These are phyloP conservation scores for Fusarium sp. DNA, from an alignment of 2,329 filamentous ascomycete species.

Conservation along the genomic window DNA sequence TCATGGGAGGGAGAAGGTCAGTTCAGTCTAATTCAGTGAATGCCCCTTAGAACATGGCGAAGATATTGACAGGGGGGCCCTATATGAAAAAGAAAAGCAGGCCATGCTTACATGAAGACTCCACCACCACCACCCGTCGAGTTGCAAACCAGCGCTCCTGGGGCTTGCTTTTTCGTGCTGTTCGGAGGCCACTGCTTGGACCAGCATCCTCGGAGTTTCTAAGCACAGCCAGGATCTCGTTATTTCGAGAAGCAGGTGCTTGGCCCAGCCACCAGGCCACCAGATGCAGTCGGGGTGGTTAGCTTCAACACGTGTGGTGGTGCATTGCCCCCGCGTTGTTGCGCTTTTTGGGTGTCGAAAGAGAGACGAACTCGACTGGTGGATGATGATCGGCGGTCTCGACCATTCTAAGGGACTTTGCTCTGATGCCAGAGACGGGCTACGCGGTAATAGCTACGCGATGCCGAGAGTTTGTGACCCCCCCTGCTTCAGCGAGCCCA, in stretches of 20 bases:
- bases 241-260: constrained; percentile 21
- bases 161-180: constrained; percentile 30
- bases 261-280: constrained; percentile 25
- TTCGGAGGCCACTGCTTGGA: constrained; percentile 9
- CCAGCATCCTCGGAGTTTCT: background rate
- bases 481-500: background rate
- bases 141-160: constrained; percentile 17
- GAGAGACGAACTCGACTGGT: constrained; percentile 11
- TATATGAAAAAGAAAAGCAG: constrained; percentile 36
- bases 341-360: constrained; percentile 17
- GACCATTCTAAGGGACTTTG: constrained; percentile 8
- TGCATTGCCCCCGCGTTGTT: constrained; percentile 17
- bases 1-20: background rate
- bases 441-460: background rate
- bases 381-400: constrained; percentile 25
- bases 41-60: background rate
- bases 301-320: constrained; percentile 20
- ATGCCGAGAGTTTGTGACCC: background rate
- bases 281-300: constrained; percentile 19
- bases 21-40: background rate
- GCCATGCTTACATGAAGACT: constrained; percentile 36
- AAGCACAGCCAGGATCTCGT: constrained; percentile 1
- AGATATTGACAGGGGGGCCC: constrained; percentile 29
- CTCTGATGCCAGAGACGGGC: background rate
- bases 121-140: constrained; percentile 28